Percentiles rank a stretch among this genome's conserved stretches.
Conservation (phyloP, 1,284 basidiomycete species). For the Inonotus obliquus region DNA sequence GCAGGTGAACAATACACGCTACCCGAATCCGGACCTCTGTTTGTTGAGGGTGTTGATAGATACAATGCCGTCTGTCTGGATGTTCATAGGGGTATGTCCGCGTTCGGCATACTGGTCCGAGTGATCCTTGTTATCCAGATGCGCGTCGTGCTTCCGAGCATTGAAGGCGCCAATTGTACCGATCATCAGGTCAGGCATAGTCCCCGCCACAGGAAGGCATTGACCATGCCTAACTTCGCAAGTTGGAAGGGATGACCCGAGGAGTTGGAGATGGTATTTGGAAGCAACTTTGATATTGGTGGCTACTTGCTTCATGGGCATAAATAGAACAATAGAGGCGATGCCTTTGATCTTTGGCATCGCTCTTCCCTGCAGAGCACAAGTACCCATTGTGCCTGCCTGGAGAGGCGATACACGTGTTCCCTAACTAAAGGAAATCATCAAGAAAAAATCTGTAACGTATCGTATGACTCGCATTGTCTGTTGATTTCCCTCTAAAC, state of each 20-base stretch:
- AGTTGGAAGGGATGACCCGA: conserved; percentile 15
- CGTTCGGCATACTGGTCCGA: background rate
- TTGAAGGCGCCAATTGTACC: background rate
- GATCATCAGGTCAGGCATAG: conserved; percentile 1
- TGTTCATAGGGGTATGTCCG: background rate
- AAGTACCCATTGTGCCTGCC: no score
- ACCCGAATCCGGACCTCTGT: background rate
- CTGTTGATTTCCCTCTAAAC: no score
- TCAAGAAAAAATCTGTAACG: no score
- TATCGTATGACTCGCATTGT: no score
- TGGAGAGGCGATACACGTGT: no score
- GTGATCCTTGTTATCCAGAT: background rate
- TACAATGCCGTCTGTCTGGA: no score
- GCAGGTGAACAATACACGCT: no score
- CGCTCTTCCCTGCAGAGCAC: no score
- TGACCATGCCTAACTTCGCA: conserved; percentile 12
- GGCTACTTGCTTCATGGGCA: background rate
- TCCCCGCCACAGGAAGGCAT: background rate
- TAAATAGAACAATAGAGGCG: conserved; percentile 1
- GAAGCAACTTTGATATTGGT: background rate
- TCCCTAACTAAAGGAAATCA: no score
- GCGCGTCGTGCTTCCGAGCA: background rate
- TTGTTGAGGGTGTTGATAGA: background rate
- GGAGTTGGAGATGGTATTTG: background rate
- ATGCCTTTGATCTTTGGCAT: background rate